Conservation (phyloP, 73 alveolate species). For the Paramecium octaurelia region DNA sequence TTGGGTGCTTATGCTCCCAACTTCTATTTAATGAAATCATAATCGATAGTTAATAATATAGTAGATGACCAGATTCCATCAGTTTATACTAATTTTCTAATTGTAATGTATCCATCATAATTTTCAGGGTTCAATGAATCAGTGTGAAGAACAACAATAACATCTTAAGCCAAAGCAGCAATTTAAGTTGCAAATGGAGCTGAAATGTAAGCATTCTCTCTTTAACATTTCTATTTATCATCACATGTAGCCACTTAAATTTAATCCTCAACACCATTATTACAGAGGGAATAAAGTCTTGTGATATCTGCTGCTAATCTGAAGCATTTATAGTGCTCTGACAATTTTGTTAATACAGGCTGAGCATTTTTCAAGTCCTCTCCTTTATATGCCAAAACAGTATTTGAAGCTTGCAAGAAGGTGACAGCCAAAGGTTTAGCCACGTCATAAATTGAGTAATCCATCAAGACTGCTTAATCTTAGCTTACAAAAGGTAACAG, state of each 20-base stretch:
- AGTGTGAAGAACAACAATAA: background rate
- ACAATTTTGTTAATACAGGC: background rate
- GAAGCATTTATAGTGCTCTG: background rate
- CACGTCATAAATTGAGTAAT: background rate
- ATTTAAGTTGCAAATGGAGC: background rate
- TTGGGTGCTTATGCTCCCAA: background rate
- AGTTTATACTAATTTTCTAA: background rate
- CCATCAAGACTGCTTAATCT: background rate
- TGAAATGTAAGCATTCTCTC: background rate
- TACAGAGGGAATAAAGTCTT: background rate
- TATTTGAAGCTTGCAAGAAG: background rate
- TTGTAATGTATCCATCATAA: background rate
- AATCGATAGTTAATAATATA: background rate
- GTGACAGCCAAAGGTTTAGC: background rate
- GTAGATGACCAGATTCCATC: background rate
- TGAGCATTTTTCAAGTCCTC: background rate
- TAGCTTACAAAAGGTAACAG: background rate
- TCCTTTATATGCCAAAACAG: background rate
- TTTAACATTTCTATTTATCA: background rate
- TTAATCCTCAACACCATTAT: conserved; percentile 15
- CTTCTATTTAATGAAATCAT: background rate
- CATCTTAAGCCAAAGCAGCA: background rate
- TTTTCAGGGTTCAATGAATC: background rate
- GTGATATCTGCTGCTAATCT: background rate
- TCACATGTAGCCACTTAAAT: background rate